A percentile compares a stretch with the other conserved stretches of the same genome.
Conservation (phyloP, 305 asterid genomes). For the Ruellia speciosa region DNA sequence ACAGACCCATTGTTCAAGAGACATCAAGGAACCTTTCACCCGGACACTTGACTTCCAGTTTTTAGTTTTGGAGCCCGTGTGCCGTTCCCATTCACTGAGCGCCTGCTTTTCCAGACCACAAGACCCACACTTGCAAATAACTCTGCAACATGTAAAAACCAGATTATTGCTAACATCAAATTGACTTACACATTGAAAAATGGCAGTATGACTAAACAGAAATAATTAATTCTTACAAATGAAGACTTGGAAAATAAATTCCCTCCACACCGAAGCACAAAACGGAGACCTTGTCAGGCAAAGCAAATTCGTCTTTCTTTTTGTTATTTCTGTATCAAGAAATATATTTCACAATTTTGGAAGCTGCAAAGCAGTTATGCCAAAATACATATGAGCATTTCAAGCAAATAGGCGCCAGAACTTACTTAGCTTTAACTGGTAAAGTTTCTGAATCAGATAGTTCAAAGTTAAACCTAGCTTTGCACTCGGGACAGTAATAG, state of each 20-base stretch:
- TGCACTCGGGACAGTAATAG: conserved; percentile 96
- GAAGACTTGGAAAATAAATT: conserved; percentile 86
- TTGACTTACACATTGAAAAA: not conserved
- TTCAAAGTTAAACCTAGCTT: conserved; percentile 83
- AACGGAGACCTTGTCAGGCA: conserved; percentile 81
- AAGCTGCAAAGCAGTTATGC: not conserved
- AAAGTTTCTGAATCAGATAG: conserved; percentile 80
- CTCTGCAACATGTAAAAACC: conserved; percentile 41
- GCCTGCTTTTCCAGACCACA: conserved; percentile 86
- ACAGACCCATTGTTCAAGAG: conserved; percentile 95
- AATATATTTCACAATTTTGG: conserved; percentile 2
- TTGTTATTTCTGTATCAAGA: conserved; percentile 49
- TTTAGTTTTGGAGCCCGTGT: conserved; percentile 76
- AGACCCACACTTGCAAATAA: conserved; percentile 90
- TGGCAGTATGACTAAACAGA: not conserved
- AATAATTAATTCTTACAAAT: conserved; percentile 44
- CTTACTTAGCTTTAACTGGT: conserved; percentile 59
- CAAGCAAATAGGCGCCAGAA: conserved; percentile 2
- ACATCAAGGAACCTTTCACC: conserved; percentile 73
- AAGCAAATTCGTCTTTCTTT: conserved; percentile 37
- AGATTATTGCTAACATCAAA: not conserved
- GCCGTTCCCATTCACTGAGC: conserved; percentile 94
- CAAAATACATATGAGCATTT: conserved; percentile 1
- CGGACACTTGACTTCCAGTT: conserved; percentile 89
- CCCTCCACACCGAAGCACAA: conserved; percentile 88